phyloP scores from a whole-genome alignment of 2,329 filamentous ascomycete species.

The Aspergillus pseudoterreus region DNA sequence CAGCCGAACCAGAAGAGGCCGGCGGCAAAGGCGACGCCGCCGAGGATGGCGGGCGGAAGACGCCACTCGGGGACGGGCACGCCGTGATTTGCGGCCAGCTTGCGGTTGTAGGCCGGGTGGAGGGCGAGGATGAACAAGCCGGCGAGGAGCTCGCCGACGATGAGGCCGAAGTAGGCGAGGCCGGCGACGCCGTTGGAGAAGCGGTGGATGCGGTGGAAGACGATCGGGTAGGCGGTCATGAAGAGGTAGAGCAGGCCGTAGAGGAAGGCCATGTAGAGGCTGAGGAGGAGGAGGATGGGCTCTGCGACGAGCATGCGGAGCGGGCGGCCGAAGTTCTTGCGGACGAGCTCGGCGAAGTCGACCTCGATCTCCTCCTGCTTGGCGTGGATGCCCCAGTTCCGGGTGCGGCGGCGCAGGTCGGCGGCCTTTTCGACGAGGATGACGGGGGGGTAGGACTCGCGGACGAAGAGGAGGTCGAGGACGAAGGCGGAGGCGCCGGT shows the following conservation, averaged over 20 bases:
- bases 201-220: conserved; percentile 56
- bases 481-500: conserved; percentile 48
- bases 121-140: conserved; percentile 60
- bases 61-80: conserved; percentile 57
- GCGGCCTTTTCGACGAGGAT: conserved; percentile 51
- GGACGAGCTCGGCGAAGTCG: conserved; percentile 43
- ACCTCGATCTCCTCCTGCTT: conserved; percentile 51
- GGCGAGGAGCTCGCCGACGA: conserved; percentile 67
- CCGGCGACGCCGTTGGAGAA: conserved; percentile 68
- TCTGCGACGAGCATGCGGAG: conserved; percentile 39
- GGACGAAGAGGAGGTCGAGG: conserved; percentile 38
- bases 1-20: conserved; percentile 78
- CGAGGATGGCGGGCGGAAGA: conserved; percentile 51
- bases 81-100: conserved; percentile 63
- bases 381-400: conserved; percentile 58
- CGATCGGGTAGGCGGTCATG: conserved; percentile 34
- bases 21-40: conserved; percentile 50
- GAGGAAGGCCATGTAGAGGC: conserved; percentile 38
- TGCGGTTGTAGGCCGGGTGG: conserved; percentile 66
- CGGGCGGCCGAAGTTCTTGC: conserved; percentile 46
- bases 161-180: conserved; percentile 81
- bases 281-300: conserved; percentile 41
- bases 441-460: conserved; percentile 53
- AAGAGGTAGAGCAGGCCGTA: conserved; percentile 35
- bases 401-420: conserved; percentile 50